Percentiles rank a stretch among this genome's conserved stretches.
Conservation (phyloP, 2,329 filamentous ascomycete genomes). For the Fusarium verticillioides region DNA sequence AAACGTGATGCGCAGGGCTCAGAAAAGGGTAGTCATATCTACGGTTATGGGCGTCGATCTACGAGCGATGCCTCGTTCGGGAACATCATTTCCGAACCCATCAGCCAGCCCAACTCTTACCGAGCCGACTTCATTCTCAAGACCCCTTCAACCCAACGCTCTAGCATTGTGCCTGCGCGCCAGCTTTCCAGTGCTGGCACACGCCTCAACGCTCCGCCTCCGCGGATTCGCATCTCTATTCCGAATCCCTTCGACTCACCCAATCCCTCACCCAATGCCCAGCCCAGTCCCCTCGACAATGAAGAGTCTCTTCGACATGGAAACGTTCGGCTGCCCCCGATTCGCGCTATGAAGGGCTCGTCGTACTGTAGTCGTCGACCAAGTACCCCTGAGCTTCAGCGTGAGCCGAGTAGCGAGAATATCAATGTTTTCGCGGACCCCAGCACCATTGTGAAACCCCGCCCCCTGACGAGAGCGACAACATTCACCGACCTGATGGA, state of each 20-base stretch:
- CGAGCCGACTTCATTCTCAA: conserved; percentile 66
- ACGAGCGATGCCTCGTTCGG: conserved; percentile 43
- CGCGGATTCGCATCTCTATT: conserved; percentile 47
- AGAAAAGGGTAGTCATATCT: conserved; percentile 38
- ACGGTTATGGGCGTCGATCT: conserved; percentile 24
- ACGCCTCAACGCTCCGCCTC: conserved; percentile 26
- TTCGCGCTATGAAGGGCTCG: conserved; percentile 53
- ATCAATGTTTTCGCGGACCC: conserved; percentile 66
- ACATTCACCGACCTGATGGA: conserved; percentile 67
- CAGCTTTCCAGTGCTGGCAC: conserved; percentile 26
- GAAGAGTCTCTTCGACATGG: conserved; percentile 41
- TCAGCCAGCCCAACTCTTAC: conserved; percentile 57
- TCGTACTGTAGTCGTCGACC: conserved; percentile 40
- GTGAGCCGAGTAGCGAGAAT: conserved; percentile 60
- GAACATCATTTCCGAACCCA: conserved; percentile 68
- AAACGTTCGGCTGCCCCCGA: conserved; percentile 49
- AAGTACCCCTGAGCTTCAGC: conserved; percentile 50
- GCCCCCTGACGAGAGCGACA: conserved; percentile 51
- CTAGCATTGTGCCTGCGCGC: conserved; percentile 17
- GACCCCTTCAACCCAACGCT: conserved; percentile 34
- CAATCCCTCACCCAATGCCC: conserved; percentile 41
- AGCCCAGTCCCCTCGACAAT: conserved; percentile 42
- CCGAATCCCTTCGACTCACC: conserved; percentile 52
- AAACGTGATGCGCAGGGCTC: conserved; percentile 21
- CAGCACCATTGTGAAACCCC: conserved; percentile 50